Percentiles rank a stretch among this genome's conserved stretches.
phyloP scores from a whole-genome alignment of 2,329 filamentous ascomycete genomes.

The Fusarium chlamydosporum region DNA sequence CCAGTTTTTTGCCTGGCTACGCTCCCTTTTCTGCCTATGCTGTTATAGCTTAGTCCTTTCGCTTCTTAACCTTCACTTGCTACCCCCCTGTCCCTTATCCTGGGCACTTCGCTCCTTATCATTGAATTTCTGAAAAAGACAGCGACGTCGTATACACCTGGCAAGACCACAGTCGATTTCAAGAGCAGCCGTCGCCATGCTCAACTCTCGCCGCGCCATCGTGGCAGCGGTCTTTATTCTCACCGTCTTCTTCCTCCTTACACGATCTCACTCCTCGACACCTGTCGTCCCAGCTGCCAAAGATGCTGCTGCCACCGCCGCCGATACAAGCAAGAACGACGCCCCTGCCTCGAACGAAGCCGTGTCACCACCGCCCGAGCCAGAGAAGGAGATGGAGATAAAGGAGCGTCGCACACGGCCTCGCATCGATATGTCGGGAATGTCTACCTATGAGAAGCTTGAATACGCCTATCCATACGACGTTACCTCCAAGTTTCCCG shows the following conservation, averaged over 20 bases:
- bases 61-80: conserved; percentile 35
- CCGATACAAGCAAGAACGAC: conserved; percentile 39
- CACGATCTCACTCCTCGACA: conserved; percentile 66
- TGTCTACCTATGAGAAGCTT: conserved; percentile 83
- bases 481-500: conserved; percentile 88
- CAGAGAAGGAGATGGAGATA: conserved; percentile 39
- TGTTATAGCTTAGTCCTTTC: conserved; percentile 38
- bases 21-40: conserved; percentile 42
- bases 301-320: conserved; percentile 34
- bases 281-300: conserved; percentile 40
- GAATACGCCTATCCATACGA: conserved; percentile 96
- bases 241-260: conserved; percentile 77
- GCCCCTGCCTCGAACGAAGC: conserved; percentile 44
- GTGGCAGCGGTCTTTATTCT: conserved; percentile 78
- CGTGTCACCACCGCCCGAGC: conserved; percentile 33
- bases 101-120: conserved; percentile 42
- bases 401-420: conserved; percentile 52
- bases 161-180: conserved; percentile 28
- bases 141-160: conserved; percentile 29
- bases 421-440: conserved; percentile 77
- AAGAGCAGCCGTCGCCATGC: conserved; percentile 70
- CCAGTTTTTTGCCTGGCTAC: conserved; percentile 34
- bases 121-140: conserved; percentile 37
- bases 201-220: conserved; percentile 82
- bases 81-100: conserved; percentile 39